Evolutionary conservation across 2,329 filamentous ascomycete species (phyloP), one percentile per base, ranked within the genome.

Genomic region (Xylaria sp.): DNA sequence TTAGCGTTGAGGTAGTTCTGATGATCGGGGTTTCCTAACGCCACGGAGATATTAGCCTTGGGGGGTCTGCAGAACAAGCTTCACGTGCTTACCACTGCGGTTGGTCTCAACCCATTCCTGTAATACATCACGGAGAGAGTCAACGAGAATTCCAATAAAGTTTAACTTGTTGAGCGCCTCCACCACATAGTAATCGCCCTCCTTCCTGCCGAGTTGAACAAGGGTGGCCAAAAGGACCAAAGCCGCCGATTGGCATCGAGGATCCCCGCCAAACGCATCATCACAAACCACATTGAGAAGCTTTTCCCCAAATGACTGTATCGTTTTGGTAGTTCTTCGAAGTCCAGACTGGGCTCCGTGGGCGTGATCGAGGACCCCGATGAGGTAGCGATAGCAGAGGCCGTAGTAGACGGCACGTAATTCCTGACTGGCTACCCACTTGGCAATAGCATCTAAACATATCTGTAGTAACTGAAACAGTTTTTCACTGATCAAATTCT

Each of bases 391-490:
- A 74, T 93, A 94, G 78, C 91, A 93, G 69, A 97, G 96, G 70
- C 90, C 90, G 76, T 98, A 99, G 77, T 96, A 94, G 21, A 91
- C 85, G 60, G 95, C 88, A 52, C 95, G 88, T 38, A 99, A 80
- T 56, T 87, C 83, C 15, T 90, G 80, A 54, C 86, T 88, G 4
- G 89, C 88, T 1, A 88, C 84, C 72, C 90, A 89, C 63, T 90
- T 88, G 66, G 89, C 87, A 56, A 96, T 90, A 4, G 92, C 92
- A 68, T 89, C 85, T 13, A 97, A 81, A 64, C 91, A 93, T 38
- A 92, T 86, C 65, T 96, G 91, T 81, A 99, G 97, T 3, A 98
- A 85, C 72, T 97, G 90, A 72, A 93, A 93, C 0, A 98, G 83
- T 71, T 95, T 92, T 74, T 98, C 94, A 72, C 92, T 91, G 33